These are phyloP conservation scores for Rhodotorula kratochvilovae DNA, from an alignment of 768 basidiomycete species.

Conservation along the genomic window DNA sequence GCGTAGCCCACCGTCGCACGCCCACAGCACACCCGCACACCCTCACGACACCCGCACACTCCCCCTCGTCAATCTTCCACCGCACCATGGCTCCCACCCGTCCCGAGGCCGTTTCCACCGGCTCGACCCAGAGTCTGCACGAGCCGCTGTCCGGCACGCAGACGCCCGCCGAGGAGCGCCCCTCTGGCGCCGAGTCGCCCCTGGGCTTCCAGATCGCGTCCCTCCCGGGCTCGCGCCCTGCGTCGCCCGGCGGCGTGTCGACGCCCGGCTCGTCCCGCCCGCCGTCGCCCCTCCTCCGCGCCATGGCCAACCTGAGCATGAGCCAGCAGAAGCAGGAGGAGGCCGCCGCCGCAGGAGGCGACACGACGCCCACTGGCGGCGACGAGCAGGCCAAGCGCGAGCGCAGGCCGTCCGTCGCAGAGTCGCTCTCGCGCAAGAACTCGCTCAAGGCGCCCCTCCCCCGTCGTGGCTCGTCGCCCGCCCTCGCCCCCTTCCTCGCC, in stretches of 20 bases:
- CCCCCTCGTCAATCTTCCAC: background rate
- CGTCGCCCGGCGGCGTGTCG: slow-evolving; percentile 22
- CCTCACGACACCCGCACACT: no score
- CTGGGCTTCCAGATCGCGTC: slow-evolving; percentile 27
- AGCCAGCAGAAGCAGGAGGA: slow-evolving; percentile 6
- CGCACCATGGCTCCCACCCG: slow-evolving; percentile 1
- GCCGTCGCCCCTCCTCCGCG: slow-evolving; percentile 37
- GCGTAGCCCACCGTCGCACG: no score
- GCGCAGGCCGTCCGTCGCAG: slow-evolving; percentile 16
- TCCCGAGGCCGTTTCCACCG: slow-evolving; percentile 31
- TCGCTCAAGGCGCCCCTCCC: slow-evolving; percentile 32
- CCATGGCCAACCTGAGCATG: slow-evolving; percentile 35
- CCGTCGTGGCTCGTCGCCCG: slow-evolving; percentile 29
- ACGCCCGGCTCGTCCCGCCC: slow-evolving; percentile 38
- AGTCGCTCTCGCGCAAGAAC: slow-evolving; percentile 35
- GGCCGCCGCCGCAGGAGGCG: background rate
- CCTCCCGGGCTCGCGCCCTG: slow-evolving; percentile 32
- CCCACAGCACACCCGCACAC: background rate
- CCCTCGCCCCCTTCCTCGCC: slow-evolving; percentile 37
- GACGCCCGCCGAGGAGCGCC: slow-evolving; percentile 9
- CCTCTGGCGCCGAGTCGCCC: slow-evolving; percentile 6
- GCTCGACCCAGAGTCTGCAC: slow-evolving; percentile 28
- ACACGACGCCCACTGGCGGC: background rate
- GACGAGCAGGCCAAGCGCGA: background rate
- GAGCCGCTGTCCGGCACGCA: slow-evolving; percentile 9